Evolutionary conservation across 768 basidiomycete genomes (phyloP), one percentile per base, ranked within the genome.

Genomic region (Rhodosporidiobolus sp.): DNA sequence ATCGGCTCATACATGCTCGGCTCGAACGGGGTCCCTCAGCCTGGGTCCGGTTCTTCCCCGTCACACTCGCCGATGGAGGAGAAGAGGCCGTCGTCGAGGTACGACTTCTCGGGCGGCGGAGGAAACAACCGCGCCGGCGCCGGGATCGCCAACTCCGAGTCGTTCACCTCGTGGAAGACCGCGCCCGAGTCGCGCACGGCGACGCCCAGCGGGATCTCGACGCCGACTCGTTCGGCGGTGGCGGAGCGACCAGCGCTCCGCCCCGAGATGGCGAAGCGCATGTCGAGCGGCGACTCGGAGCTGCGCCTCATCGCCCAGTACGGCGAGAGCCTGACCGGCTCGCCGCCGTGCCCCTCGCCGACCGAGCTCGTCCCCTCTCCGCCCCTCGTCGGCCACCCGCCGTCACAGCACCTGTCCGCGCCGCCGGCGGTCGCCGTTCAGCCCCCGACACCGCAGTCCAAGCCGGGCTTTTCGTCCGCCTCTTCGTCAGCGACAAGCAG

Each of bases 281-380:
- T 67, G 19, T 72, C 71, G 45, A 72, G 56, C 34, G 63, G 52
- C 32, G 71, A 72, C 34, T 67, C 65, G 14, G 74, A 75, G 38
- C 54, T 75, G 57, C 56, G 67, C 16, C 61, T 67, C 53, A 75
- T 75, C 59, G 69, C 74, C 10, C 28, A 63, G 22, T 75, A 75
- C 63, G 74, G 63, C 65, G 73, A 72, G 56, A 63, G 56, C 43
- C 46, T 72, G 57, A 54, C 45, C 6, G n/a, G 38, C n/a, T 66
- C 48, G n/a, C 65, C 65, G 49, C 65, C 65, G 4, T 46, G 43
- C 30, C 45, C 19, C 9, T 65, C 63, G 19, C 63, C 63, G 19
- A 12, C 46, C 53, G 72, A 68, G 14, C 10, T 68, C n/a, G 17
- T 17, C 64, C 54, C 24, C 45, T 20, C 52, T 55, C 19, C 34